Percentiles rank a stretch among this genome's conserved stretches.
phyloP scores from a whole-genome alignment of 306 rosid species.

The Ziziphus jujuba region DNA sequence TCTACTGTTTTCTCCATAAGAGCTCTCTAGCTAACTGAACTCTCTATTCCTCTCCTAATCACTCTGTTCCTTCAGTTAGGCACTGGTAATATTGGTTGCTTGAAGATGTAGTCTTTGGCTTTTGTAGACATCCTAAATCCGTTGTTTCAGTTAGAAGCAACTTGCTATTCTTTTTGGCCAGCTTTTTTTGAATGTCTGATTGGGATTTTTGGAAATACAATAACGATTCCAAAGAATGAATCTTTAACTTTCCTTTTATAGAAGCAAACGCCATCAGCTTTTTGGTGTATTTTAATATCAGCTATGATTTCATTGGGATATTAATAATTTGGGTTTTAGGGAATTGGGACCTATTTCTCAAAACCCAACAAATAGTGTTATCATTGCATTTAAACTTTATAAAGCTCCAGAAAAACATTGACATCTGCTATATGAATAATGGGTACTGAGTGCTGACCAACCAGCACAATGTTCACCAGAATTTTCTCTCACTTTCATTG shows the following conservation, averaged over 20 bases:
- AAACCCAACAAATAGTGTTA: background rate
- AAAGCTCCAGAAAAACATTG: background rate
- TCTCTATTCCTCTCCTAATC: background rate
- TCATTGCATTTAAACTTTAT: background rate
- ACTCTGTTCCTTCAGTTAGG: constrained; percentile 18
- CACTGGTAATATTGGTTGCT: constrained; percentile 56
- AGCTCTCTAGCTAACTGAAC: constrained; percentile 16
- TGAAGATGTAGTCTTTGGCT: constrained; percentile 57
- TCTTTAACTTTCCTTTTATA: constrained; percentile 57
- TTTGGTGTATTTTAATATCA: constrained; percentile 14
- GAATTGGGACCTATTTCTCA: constrained; percentile 5
- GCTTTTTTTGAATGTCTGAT: constrained; percentile 37
- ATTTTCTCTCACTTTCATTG: background rate
- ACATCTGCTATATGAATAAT: background rate
- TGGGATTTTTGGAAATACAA: constrained; percentile 28
- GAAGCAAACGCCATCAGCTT: constrained; percentile 63
- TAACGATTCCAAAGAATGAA: constrained; percentile 45
- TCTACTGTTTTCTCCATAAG: constrained; percentile 58
- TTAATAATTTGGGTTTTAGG: constrained; percentile 17
- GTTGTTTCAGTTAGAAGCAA: constrained; percentile 87
- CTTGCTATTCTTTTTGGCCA: constrained; percentile 52
- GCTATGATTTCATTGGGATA: constrained; percentile 29
- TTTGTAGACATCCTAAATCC: constrained; percentile 61
- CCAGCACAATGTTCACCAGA: background rate
- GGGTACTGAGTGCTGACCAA: background rate